A percentile compares a stretch with the other conserved stretches of the same genome.
These are phyloP conservation scores for Nevesoporus exiguus DNA, from an alignment of 768 basidiomycete species.

Conservation along the genomic window DNA sequence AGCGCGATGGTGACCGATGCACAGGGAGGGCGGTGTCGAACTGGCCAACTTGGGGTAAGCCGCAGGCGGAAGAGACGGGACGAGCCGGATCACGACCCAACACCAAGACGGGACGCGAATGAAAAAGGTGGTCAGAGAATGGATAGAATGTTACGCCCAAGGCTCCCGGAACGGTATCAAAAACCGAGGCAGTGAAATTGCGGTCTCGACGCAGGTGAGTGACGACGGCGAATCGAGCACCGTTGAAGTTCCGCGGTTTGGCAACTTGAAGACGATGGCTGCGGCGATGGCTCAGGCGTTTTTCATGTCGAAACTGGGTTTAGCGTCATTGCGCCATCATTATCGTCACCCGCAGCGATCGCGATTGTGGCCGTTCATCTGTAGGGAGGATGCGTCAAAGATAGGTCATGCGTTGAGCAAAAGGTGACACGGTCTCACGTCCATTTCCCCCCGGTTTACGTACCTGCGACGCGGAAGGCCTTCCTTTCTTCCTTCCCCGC, in stretches of 20 bases:
- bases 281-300: neutral
- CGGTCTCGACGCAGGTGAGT: constrained; percentile 2
- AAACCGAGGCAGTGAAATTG: constrained; percentile 9
- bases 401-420: too few species aligned
- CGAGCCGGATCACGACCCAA: constrained; percentile 20
- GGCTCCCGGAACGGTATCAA: constrained; percentile 3
- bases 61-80: constrained; percentile 14
- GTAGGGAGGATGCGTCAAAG: too few species aligned
- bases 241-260: neutral
- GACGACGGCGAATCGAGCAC: constrained; percentile 10
- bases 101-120: neutral
- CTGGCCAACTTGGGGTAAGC: neutral
- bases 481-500: constrained; percentile 9
- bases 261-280: too few species aligned
- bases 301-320: too few species aligned
- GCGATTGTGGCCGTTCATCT: constrained; percentile 3
- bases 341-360: constrained; percentile 8
- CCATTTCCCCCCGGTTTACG: constrained; percentile 16
- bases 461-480: constrained; percentile 5
- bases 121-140: constrained; percentile 8
- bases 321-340: neutral
- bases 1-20: neutral
- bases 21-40: neutral
- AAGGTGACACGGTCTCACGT: constrained; percentile 5
- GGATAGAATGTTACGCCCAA: constrained; percentile 16